These are phyloP conservation scores for Penicillium sclerotiorum DNA, from an alignment of 2,329 filamentous ascomycete species.

Conservation along the genomic window DNA sequence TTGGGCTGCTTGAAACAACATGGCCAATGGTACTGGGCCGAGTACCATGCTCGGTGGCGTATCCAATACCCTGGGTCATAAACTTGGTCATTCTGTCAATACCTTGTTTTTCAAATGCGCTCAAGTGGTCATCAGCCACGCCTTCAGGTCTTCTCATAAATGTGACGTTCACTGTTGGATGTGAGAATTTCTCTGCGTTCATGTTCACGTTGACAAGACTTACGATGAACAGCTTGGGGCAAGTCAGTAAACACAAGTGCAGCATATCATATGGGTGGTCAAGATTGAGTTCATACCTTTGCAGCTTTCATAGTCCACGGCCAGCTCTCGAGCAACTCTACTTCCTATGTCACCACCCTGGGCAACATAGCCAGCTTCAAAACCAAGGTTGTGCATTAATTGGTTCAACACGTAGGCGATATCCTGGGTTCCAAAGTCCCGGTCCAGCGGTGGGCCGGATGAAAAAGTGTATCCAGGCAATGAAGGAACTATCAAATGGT, in stretches of 20 bases:
- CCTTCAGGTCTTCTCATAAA: conserved; percentile 27
- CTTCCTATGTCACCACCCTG: conserved; percentile 39
- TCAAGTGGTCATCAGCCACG: conserved; percentile 25
- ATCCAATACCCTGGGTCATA: conserved; percentile 22
- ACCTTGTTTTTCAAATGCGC: conserved; percentile 33
- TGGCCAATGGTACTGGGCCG: conserved; percentile 39
- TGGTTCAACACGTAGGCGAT: conserved; percentile 31
- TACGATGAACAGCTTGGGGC: conserved; percentile 32
- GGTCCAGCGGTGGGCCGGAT: conserved; percentile 31
- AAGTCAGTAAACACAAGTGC: background rate
- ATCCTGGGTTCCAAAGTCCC: conserved; percentile 26
- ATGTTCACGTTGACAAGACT: conserved; percentile 5
- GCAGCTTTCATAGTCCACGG: conserved; percentile 30
- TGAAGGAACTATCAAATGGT: conserved; percentile 36
- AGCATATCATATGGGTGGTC: background rate
- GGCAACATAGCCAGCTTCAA: conserved; percentile 31
- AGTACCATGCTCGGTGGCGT: conserved; percentile 35
- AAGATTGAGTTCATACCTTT: conserved; percentile 28
- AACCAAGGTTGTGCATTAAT: conserved; percentile 34
- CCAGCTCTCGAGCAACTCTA: conserved; percentile 26
- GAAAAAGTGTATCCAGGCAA: conserved; percentile 36
- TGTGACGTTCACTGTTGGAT: conserved; percentile 33
- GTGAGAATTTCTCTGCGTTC: background rate
- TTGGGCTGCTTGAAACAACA: conserved; percentile 34
- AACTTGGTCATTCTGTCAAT: conserved; percentile 26